Conservation (phyloP, 1,284 basidiomycete species). For the Athelia psychrophila region DNA sequence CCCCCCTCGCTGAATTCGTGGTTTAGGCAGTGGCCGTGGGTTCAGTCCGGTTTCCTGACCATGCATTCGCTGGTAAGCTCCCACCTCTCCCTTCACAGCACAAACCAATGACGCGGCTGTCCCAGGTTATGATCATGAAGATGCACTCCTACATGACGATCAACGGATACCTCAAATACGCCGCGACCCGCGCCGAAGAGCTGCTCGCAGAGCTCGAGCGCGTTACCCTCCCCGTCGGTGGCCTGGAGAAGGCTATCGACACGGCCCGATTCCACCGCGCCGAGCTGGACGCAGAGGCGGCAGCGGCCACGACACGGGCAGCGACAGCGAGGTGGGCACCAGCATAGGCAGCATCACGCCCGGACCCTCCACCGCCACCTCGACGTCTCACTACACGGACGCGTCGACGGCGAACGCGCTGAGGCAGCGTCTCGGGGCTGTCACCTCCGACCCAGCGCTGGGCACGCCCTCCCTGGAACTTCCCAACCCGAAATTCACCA, state of each 20-base stretch:
- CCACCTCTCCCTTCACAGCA: conserved; percentile 1
- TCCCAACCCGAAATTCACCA: background rate
- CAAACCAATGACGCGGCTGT: background rate
- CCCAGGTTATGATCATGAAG: conserved; percentile 89
- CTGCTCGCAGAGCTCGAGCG: conserved; percentile 44
- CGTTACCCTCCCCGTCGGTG: conserved; percentile 52
- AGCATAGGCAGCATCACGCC: conserved; percentile 21
- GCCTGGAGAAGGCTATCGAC: conserved; percentile 57
- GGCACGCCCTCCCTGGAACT: conserved; percentile 17
- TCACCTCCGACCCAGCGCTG: conserved; percentile 19
- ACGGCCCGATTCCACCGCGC: conserved; percentile 43
- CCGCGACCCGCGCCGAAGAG: conserved; percentile 42
- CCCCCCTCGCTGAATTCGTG: conserved; percentile 4
- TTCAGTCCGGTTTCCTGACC: conserved; percentile 94
- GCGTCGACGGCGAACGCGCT: conserved; percentile 47
- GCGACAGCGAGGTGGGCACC: conserved; percentile 16
- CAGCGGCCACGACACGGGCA: conserved; percentile 12
- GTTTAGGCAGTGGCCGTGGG: conserved; percentile 91
- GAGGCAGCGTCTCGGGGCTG: conserved; percentile 48
- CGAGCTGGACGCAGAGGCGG: conserved; percentile 27
- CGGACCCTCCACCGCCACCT: conserved; percentile 38
- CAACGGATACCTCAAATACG: conserved; percentile 81
- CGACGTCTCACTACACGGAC: conserved; percentile 50
- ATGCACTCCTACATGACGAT: conserved; percentile 93
- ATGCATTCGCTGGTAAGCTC: conserved; percentile 75